A percentile compares a stretch with the other conserved stretches of the same genome.
phyloP scores from a whole-genome alignment of 192 early-diverging fungal genomes.

The Coemansia sp. region DNA sequence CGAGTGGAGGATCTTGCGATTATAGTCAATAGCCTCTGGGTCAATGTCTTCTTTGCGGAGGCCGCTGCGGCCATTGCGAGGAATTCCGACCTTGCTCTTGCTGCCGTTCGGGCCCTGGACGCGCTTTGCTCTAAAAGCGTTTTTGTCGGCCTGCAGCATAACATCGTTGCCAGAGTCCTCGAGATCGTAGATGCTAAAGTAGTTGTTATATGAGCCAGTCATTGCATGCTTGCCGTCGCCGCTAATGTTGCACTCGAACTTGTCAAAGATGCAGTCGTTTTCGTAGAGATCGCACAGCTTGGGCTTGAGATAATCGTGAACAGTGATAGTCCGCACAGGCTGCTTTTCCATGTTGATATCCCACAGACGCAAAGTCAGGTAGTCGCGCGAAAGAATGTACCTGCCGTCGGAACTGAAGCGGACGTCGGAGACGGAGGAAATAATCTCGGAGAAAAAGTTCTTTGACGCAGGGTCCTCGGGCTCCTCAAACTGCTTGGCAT shows the following conservation, averaged over 20 bases:
- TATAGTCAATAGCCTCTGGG: conserved; percentile 86
- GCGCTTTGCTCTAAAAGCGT: conserved; percentile 93
- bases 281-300: conserved; percentile 99
- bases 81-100: conserved; percentile 58
- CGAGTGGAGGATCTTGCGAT: conserved; percentile 96
- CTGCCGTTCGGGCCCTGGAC: conserved; percentile 61
- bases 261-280: conserved; percentile 99
- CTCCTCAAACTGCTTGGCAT: conserved; percentile 94
- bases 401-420: conserved; percentile 96
- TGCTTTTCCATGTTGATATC: conserved; percentile 96
- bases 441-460: conserved; percentile 99
- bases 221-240: conserved; percentile 89
- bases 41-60: conserved; percentile 74
- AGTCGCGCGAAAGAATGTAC: conserved; percentile 96
- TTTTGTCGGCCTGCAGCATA: conserved; percentile 95
- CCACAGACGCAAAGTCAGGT: conserved; percentile 97
- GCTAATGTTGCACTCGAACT: conserved; percentile 98
- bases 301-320: conserved; percentile 92
- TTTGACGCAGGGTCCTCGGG: conserved; percentile 91
- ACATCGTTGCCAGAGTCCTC: conserved; percentile 77
- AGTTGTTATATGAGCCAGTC: conserved; percentile 99
- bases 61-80: conserved; percentile 58
- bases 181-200: conserved; percentile 93
- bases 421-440: conserved; percentile 95
- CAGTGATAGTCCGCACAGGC: conserved; percentile 93